Evolutionary conservation across 1,284 basidiomycete species (phyloP).

Genomic region (Lignosus rhinocerotis): DNA sequence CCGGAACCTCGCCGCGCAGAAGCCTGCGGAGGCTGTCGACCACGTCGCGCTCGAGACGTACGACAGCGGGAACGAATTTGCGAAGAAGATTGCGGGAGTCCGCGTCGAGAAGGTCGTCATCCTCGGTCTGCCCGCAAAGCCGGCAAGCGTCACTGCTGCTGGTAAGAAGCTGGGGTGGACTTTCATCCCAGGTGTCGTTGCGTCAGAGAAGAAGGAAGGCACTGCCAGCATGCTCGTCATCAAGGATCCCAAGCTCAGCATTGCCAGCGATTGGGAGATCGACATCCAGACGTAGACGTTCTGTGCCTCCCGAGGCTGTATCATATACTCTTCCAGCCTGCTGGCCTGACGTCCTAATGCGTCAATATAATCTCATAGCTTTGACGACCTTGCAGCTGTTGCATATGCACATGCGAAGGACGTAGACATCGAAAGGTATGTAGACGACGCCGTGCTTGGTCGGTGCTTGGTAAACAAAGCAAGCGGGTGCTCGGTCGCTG

Average conservation of each 20-base stretch:
- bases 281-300: constrained; percentile 27
- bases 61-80: constrained; percentile 65
- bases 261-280: constrained; percentile 75
- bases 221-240: constrained; percentile 66
- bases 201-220: constrained; percentile 56
- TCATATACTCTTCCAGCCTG: neutral
- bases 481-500: neutral
- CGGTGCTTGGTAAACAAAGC: constrained; percentile 6
- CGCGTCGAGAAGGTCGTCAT: constrained; percentile 81
- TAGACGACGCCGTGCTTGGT: neutral
- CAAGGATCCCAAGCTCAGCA: constrained; percentile 75
- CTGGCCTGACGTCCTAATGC: neutral
- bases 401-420: neutral
- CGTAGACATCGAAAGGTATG: neutral
- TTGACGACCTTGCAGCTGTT: neutral
- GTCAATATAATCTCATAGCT: neutral
- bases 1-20: constrained; percentile 50
- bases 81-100: constrained; percentile 64
- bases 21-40: constrained; percentile 50
- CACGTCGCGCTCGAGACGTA: constrained; percentile 50
- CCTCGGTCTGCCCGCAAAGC: constrained; percentile 69
- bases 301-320: neutral
- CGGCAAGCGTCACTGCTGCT: constrained; percentile 56
- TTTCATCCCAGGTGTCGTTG: constrained; percentile 50
- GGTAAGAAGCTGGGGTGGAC: constrained; percentile 59